Conservation (phyloP, 352 stramenopile genomes). For the Pythium vanterpoolii region DNA sequence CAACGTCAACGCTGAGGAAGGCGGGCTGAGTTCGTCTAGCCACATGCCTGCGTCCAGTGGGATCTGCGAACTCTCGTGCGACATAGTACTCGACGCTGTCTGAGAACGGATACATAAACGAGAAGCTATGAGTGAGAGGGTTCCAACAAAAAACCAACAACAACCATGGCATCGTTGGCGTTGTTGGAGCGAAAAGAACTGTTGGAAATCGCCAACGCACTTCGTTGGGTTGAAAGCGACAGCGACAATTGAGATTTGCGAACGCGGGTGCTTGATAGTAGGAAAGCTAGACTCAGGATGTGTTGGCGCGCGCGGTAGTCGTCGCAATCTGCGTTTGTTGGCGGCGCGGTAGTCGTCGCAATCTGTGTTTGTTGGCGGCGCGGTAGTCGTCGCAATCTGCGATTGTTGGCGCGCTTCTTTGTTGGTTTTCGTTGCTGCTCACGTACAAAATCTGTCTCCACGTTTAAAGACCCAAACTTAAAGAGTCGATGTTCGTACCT, state of each 20-base stretch:
- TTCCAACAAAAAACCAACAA: neutral
- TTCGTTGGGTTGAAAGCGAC: neutral
- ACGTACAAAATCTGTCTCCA: slow-evolving; percentile 2
- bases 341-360: neutral
- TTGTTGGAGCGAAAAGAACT: no score
- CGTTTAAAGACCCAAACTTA: slow-evolving; percentile 22
- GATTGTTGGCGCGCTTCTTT: neutral
- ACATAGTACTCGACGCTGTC: neutral
- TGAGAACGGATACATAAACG: no score
- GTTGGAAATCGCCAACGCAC: neutral
- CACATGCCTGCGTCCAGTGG: slow-evolving; percentile 20
- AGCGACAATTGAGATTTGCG: neutral
- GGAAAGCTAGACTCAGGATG: neutral
- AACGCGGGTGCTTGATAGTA: no score
- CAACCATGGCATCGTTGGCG: no score
- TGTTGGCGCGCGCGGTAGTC: neutral
- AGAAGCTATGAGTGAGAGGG: neutral
- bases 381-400: neutral
- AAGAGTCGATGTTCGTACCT: slow-evolving; percentile 17
- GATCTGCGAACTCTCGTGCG: slow-evolving; percentile 13
- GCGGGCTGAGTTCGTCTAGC: slow-evolving; percentile 21
- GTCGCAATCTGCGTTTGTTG: neutral
- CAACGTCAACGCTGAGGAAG: neutral
- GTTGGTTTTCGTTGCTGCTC: neutral
- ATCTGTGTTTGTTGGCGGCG: neutral